Evolutionary conservation across 2,329 filamentous ascomycete genomes (phyloP), one percentile per base, ranked within the genome.

Genomic region (Calonectria multiphialidica): DNA sequence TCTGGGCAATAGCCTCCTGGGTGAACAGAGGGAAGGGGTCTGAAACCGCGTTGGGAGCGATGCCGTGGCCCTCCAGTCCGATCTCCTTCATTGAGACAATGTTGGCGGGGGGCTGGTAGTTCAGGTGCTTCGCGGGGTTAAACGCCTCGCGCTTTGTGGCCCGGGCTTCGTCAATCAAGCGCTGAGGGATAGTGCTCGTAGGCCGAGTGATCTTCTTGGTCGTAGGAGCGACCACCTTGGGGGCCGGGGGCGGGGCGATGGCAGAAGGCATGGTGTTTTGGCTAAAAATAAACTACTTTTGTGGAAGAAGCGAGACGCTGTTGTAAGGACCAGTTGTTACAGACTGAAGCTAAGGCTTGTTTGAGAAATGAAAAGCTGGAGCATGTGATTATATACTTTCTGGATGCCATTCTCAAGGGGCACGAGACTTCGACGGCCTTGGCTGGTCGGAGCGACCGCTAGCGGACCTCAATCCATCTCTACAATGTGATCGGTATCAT

Each of bases 1-100:
- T 93, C 61, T 88, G 86, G 77, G 88, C 82, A 66, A 93, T 86
- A 3, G 91, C 91, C 66, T 92, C 90, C 25, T 85, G 78, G 15
- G 89, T 89, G 81, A 93, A 93, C 21, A 93, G 85, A 7, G 86
- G 85, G 80, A 93, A 93, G 0, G 91, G 91, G 71, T 92, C 89
- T 0, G 91, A 92, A 61, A 92, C 90, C 13, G 90, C 92, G 61
- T 90, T 84, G 1, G 88, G 87, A 2, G 92, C 93, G 35, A 93
- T 86, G 7, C 91, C 91, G 64, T 83, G 85, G 63, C 86, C 85
- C 40, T 89, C 85, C 49, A 89, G 88, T 1, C 89, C 90, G 57
- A 93, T 84, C 33, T 93, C 91, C 76, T 88, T 86, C 91, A 93
- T 93, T 21, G 86, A 88, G 76, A 90, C 81, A 63, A 90, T 82